These are phyloP conservation scores for Fusarium kyushuense DNA, from an alignment of 2,329 filamentous ascomycete genomes.

Conservation along the genomic window DNA sequence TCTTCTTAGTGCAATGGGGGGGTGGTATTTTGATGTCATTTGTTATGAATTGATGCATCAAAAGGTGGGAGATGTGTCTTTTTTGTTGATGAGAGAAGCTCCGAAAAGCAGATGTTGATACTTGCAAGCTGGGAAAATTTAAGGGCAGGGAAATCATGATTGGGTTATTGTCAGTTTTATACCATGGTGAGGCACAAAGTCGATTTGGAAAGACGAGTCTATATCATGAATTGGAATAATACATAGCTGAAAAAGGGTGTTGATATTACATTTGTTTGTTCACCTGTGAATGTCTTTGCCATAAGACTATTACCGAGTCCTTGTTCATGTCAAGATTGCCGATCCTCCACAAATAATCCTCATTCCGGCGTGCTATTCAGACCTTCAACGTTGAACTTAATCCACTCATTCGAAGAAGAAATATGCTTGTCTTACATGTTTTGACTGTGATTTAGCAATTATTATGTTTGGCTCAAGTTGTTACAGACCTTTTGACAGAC, in stretches of 20 bases:
- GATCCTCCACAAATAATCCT: background rate
- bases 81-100: background rate
- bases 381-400: too few species aligned
- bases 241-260: background rate
- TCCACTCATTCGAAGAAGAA: too few species aligned
- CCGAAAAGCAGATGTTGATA: constrained; percentile 12
- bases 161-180: background rate
- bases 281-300: too few species aligned
- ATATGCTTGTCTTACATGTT: too few species aligned
- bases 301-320: background rate
- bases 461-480: background rate
- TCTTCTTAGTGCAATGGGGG: constrained; percentile 29
- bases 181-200: constrained; percentile 9
- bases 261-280: background rate
- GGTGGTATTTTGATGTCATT: constrained; percentile 32
- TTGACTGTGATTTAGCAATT: background rate
- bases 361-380: background rate
- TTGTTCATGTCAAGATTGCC: background rate
- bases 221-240: constrained; percentile 1
- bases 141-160: constrained; percentile 2
- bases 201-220: background rate
- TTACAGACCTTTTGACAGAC: background rate
- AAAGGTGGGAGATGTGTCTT: constrained; percentile 15
- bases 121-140: background rate
- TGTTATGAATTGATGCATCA: constrained; percentile 5